Evolutionary conservation across 108 stramenopile genomes (phyloP), one percentile per base, ranked within the genome.

Genomic region (Discostella stelligeroides): DNA sequence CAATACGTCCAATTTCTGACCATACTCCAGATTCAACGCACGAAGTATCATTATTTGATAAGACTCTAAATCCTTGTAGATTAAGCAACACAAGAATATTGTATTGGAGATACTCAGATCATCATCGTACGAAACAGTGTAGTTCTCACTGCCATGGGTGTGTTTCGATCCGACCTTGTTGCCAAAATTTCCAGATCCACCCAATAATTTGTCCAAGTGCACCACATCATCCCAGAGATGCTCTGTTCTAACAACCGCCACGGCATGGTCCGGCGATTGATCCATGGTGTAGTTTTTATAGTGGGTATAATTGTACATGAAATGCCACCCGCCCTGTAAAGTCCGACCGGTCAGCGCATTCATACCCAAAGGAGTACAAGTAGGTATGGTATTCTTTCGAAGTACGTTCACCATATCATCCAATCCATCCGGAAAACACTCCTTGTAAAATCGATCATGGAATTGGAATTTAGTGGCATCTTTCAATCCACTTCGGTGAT

Each of bases 181-280:
- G 5, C 38, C 60, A 1, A 63, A 47, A 24, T 63, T 20, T n/a
- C 28, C 42, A 0, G 42, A 25, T 17, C 28, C 46, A 3, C 43
- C 46, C 12, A 43, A 13, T 0, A 56, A 7, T 15, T n/a, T 11
- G 14, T 63, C 62, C 24, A 63, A 46, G 7, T 63, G 4, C 3
- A 28, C 14, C 1, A 24, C 18, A 29, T 63, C 62, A 4, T 48
- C 46, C 43, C 43, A 63, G 45, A 63, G 27, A 17, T 48, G 45
- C 6, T 46, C 45, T 29, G 46, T 63, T 27, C 62, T 42, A 12
- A 63, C 47, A 7, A 63, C 62, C 15, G 62, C 62, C 6, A 63
- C 46, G 10, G 23, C 43, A 46, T 63, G 46, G n/a, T 27, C n/a
- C 7, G 62, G 62, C 4, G 15, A 13, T 7, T 25, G 27, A 20